Percentiles rank a stretch among this genome's conserved stretches.
These are phyloP conservation scores for Cystoderma amianthinum DNA, from an alignment of 768 basidiomycete species.

Conservation along the genomic window DNA sequence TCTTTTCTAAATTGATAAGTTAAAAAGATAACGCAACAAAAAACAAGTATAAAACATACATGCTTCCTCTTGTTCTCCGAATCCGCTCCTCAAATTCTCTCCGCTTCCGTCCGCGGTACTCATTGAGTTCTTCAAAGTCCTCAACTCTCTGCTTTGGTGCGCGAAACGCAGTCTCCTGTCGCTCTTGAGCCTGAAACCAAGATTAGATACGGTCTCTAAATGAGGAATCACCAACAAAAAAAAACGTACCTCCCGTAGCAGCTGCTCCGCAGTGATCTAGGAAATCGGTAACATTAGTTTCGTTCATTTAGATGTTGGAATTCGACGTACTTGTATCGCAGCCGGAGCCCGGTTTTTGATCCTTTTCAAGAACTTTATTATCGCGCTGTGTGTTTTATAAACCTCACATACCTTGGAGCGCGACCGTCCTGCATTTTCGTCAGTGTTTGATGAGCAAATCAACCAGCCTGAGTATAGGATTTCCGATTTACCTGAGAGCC, in stretches of 20 bases:
- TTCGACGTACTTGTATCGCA: slow-evolving; percentile 67
- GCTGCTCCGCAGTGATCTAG: slow-evolving; percentile 97
- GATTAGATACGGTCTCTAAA: background rate
- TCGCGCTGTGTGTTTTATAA: background rate
- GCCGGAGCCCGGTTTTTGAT: slow-evolving; percentile 97
- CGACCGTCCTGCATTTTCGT: slow-evolving; percentile 70
- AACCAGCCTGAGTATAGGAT: too few relatives aligned
- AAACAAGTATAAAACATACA: slow-evolving; percentile 38
- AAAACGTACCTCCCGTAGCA: slow-evolving; percentile 76
- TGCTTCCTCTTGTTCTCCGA: slow-evolving; percentile 70
- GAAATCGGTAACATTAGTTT: too few relatives aligned
- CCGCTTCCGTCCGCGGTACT: slow-evolving; percentile 87
- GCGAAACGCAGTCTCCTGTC: slow-evolving; percentile 87
- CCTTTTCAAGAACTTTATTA: slow-evolving; percentile 24
- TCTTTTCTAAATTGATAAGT: slow-evolving; percentile 77
- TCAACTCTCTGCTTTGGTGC: slow-evolving; percentile 95
- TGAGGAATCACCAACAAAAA: background rate
- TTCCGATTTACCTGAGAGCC: background rate
- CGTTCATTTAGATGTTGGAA: too few relatives aligned
- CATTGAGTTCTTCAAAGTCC: slow-evolving; percentile 88
- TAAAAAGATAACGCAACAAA: too few relatives aligned
- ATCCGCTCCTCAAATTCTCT: slow-evolving; percentile 93
- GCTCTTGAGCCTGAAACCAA: slow-evolving; percentile 77
- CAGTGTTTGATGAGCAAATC: background rate
- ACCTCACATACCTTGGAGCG: slow-evolving; percentile 53